Percentiles rank a stretch among this genome's conserved stretches.
Conservation (phyloP, 345 rosid species). For the Linum trigynum region DNA sequence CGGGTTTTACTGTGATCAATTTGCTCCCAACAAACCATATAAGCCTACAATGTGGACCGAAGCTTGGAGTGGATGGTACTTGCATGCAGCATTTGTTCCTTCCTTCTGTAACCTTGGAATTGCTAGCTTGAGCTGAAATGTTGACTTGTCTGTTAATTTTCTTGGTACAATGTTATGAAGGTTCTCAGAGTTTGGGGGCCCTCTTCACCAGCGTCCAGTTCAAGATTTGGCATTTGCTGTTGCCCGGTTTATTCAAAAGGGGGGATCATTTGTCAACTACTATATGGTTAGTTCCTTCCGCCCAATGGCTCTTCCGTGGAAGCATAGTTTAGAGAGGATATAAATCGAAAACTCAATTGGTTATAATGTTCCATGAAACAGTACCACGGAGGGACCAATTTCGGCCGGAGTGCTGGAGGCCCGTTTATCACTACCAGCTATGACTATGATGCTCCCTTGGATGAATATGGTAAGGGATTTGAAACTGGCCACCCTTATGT, state of each 20-base stretch:
- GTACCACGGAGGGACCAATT: constrained; percentile 99
- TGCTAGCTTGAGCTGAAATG: not conserved
- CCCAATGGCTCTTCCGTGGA: not conserved
- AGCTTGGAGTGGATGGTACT: constrained; percentile 99
- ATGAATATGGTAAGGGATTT: constrained; percentile 76
- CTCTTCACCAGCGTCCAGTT: constrained; percentile 85
- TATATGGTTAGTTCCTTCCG: constrained; percentile 58
- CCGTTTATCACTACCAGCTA: constrained; percentile 97
- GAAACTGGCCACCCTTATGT: not conserved
- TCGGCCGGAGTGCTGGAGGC: constrained; percentile 97
- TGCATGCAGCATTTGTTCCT: not conserved
- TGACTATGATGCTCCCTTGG: constrained; percentile 93
- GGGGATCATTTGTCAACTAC: constrained; percentile 92
- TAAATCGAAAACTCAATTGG: constrained; percentile 3
- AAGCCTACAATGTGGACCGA: constrained; percentile 98
- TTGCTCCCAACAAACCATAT: constrained; percentile 89
- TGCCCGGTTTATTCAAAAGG: constrained; percentile 90
- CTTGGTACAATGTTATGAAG: constrained; percentile 25
- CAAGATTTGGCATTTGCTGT: constrained; percentile 96
- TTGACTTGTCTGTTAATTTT: not conserved
- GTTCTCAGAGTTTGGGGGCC: constrained; percentile 95
- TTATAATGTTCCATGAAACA: constrained; percentile 28
- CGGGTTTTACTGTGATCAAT: constrained; percentile 96
- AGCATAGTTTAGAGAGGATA: not conserved
- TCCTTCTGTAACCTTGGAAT: constrained; percentile 3